Percentiles rank a stretch among this genome's conserved stretches.
Conservation (phyloP, 495 filamentous ascomycete genomes). For the Talaromyces trachyspermus region DNA sequence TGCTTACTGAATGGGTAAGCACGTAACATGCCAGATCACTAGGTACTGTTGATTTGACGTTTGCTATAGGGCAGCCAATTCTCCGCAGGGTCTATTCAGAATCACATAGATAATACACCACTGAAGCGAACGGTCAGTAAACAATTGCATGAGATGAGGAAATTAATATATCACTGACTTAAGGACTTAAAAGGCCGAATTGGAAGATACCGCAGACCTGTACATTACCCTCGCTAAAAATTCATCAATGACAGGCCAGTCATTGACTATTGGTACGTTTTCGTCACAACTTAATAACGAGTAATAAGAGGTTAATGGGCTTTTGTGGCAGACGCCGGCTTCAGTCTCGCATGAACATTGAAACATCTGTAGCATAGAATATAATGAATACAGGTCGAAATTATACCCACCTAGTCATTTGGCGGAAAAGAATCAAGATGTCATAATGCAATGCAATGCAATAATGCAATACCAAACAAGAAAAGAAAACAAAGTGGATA, state of each 20-base stretch:
- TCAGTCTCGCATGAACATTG: too few relatives aligned
- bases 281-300: background rate
- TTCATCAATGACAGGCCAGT: constrained; percentile 50
- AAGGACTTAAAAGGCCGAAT: constrained; percentile 31
- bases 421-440: background rate
- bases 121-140: constrained; percentile 4
- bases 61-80: background rate
- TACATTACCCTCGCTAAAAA: constrained; percentile 49
- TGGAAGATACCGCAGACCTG: constrained; percentile 49
- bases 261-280: constrained; percentile 44
- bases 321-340: background rate
- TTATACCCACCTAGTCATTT: too few relatives aligned
- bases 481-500: too few relatives aligned
- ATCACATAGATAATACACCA: background rate
- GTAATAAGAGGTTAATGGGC: background rate
- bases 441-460: too few relatives aligned
- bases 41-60: background rate
- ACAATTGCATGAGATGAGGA: background rate
- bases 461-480: too few relatives aligned
- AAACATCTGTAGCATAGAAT: too few relatives aligned
- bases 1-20: constrained; percentile 67
- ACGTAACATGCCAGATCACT: too few relatives aligned
- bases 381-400: background rate
- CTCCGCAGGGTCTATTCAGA: background rate
- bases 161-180: background rate